phyloP scores from a whole-genome alignment of 2,329 filamentous ascomycete genomes.

The Aspergillus flavus region DNA sequence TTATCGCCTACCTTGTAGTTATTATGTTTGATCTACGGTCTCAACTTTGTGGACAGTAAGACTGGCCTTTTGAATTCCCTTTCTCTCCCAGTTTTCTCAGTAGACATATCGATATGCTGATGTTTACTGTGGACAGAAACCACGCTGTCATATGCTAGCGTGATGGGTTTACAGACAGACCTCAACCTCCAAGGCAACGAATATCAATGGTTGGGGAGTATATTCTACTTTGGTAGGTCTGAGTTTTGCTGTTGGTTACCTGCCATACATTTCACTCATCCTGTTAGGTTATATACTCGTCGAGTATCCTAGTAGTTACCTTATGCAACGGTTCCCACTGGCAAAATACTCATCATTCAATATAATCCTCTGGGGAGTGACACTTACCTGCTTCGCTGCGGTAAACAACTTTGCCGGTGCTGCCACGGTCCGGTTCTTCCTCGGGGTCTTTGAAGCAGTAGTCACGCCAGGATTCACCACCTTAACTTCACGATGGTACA shows the following conservation, averaged over 20 bases:
- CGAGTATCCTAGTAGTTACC: conserved; percentile 53
- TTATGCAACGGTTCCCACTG: conserved; percentile 52
- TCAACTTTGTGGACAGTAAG: background rate
- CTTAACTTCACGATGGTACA: conserved; percentile 20
- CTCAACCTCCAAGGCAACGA: conserved; percentile 45
- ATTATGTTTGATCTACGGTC: background rate
- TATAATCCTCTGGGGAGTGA: conserved; percentile 25
- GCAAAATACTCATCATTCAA: conserved; percentile 51
- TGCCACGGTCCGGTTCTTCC: conserved; percentile 22
- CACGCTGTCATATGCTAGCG: conserved; percentile 16
- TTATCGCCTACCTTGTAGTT: background rate
- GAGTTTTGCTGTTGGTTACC: background rate
- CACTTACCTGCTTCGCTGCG: conserved; percentile 18
- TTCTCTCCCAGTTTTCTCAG: too few species aligned
- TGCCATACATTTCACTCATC: background rate
- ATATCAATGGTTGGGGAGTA: conserved; percentile 53
- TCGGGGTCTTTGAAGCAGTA: conserved; percentile 20
- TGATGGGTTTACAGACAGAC: conserved; percentile 25
- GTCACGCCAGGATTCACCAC: conserved; percentile 16
- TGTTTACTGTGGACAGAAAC: conserved; percentile 1
- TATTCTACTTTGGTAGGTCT: conserved; percentile 17
- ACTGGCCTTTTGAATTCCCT: background rate
- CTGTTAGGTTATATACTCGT: conserved; percentile 44
- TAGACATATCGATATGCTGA: background rate
- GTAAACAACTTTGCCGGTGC: conserved; percentile 23